Base-by-base conservation (phyloP, 83 land plant species). In the Picea abies region DNA sequence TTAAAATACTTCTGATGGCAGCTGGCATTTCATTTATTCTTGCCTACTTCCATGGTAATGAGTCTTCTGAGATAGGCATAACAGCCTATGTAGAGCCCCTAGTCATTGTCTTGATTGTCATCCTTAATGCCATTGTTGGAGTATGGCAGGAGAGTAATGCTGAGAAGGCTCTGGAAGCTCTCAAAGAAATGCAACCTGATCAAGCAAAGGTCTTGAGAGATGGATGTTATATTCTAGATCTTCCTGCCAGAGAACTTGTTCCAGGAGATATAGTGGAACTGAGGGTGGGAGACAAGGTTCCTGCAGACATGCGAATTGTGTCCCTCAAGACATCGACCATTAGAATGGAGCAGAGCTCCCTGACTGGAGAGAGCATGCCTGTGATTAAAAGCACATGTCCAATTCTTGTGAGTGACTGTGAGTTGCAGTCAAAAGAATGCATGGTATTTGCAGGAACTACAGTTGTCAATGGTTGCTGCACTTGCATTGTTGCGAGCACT, bases 391-490 rank as follows among this genome's bases (percentile, higher is more conserved):
- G 90, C 66, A 78, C 82, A 6, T 77, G 66, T 66, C 82, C 89
- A 61, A 80, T 90, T 4, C 80, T 69, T 63, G 66, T 85, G n/a
- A 95, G 91, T 29, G 97, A 96, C 37, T 87, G 93, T 83, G 99
- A 96, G 65, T 83, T 96, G 76, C 99, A 96, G 60, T 92, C 92
- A 1, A 96, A 96, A 79, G 96, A 94, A 47, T 89, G 90, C 84
- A 94, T 96, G 95, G 90, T 94, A 49, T 96, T 96, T 82, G 88
- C 99, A 17, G 99, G 97, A n/a, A 96, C 99, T 0, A 96, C 99
- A 29, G 95, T 96, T 37, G 93, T 89, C 19, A 96, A 96, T 88
- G 99, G 99, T 3, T 89, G 87, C 56, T 90, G 94, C 70, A 63
- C 92, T 37, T 90, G 96, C 78, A 85, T 96, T 25, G 99, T 96